Conservation (phyloP, 768 basidiomycete genomes). For the Lentinus brumalis region DNA sequence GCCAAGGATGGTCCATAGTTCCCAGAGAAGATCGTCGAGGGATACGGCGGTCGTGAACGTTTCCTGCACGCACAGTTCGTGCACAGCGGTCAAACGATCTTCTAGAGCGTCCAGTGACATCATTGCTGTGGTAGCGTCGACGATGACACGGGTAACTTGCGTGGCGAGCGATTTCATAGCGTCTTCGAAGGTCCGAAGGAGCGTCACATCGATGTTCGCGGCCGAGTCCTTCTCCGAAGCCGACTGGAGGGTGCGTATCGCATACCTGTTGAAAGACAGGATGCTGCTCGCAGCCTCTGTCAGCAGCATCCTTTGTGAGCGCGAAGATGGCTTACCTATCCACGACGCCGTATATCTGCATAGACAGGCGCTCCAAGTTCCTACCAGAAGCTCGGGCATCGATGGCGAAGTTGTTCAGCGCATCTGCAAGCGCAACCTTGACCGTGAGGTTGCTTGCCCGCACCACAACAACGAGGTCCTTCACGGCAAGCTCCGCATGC, state of each 20-base stretch:
- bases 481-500: slow-evolving; percentile 75
- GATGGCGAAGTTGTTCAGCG: slow-evolving; percentile 52
- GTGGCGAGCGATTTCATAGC: slow-evolving; percentile 60
- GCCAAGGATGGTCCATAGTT: slow-evolving; percentile 71
- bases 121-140: slow-evolving; percentile 59
- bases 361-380: slow-evolving; percentile 57
- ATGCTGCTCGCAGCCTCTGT: slow-evolving; percentile 43
- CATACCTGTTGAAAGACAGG: slow-evolving; percentile 72
- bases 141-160: slow-evolving; percentile 50
- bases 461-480: slow-evolving; percentile 64
- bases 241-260: slow-evolving; percentile 34
- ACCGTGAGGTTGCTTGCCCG: slow-evolving; percentile 62
- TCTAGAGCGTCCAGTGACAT: slow-evolving; percentile 60
- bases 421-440: slow-evolving; percentile 52
- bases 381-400: slow-evolving; percentile 62
- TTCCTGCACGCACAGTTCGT: slow-evolving; percentile 62
- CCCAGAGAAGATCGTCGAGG: slow-evolving; percentile 55
- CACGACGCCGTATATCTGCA: slow-evolving; percentile 68
- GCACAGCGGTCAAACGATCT: slow-evolving; percentile 52
- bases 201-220: slow-evolving; percentile 39
- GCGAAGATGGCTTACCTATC: slow-evolving; percentile 53
- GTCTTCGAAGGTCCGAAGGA: slow-evolving; percentile 55
- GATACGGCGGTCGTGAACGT: slow-evolving; percentile 44
- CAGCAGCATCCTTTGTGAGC: too few relatives aligned
- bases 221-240: slow-evolving; percentile 14